phyloP scores from a whole-genome alignment of 495 filamentous ascomycete genomes.

The Astrothelium macrocarpum region DNA sequence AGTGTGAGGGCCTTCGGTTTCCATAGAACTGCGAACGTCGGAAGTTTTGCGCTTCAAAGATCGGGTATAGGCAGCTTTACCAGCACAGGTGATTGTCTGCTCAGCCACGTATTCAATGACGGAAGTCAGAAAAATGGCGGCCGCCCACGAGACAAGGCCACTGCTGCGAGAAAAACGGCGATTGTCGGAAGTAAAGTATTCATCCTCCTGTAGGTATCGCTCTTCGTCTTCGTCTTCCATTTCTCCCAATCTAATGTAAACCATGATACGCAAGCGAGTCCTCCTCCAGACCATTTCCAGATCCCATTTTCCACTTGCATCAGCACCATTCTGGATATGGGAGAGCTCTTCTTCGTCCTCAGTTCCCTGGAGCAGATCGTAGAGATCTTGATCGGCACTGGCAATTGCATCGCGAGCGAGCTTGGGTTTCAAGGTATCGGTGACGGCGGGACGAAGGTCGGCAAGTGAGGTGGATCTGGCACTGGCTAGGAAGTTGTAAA shows the following conservation, averaged over 20 bases:
- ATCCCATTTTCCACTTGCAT: conserved; percentile 60
- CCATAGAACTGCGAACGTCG: conserved; percentile 20
- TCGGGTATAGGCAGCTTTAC: conserved; percentile 75
- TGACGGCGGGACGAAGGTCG: conserved; percentile 69
- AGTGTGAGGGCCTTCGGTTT: conserved; percentile 21
- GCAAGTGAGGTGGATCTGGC: conserved; percentile 75
- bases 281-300: conserved; percentile 83
- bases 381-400: conserved; percentile 82
- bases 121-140: conserved; percentile 90
- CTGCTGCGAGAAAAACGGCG: conserved; percentile 42
- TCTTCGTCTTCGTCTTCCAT: conserved; percentile 98
- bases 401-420: conserved; percentile 80
- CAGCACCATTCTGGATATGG: conserved; percentile 44
- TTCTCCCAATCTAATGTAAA: conserved; percentile 91
- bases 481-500: conserved; percentile 74
- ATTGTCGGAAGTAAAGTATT: conserved; percentile 45
- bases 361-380: conserved; percentile 71
- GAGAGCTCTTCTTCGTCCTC: conserved; percentile 60
- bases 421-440: conserved; percentile 78
- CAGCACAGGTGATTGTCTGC: conserved; percentile 76
- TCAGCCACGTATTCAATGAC: conserved; percentile 93
- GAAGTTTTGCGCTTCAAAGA: conserved; percentile 35
- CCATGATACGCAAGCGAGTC: conserved; percentile 89
- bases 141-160: conserved; percentile 77
- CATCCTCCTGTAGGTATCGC: conserved; percentile 63